Conservation (phyloP, 768 basidiomycete genomes). For the Naganishia vaughanmartiniae region DNA sequence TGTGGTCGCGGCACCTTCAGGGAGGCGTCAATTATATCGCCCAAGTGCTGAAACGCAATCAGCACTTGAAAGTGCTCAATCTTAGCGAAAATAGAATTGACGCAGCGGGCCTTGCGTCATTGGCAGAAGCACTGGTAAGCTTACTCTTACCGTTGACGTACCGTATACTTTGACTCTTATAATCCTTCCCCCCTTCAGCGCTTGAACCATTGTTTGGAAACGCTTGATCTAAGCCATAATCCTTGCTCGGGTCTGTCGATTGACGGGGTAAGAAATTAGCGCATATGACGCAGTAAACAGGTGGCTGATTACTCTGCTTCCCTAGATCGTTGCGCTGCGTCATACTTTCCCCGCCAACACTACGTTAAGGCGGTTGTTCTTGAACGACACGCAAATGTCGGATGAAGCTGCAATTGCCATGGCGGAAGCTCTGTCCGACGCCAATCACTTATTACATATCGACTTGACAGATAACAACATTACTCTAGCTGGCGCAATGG, state of each 20-base stretch:
- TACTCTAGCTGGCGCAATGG: constrained; percentile 89
- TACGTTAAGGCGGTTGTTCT: constrained; percentile 84
- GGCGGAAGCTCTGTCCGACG: constrained; percentile 93
- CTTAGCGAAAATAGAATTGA: constrained; percentile 93
- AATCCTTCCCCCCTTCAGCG: constrained; percentile 60
- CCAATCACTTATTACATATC: constrained; percentile 78
- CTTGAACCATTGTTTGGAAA: constrained; percentile 91
- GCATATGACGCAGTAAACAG: neutral
- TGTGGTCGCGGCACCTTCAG: constrained; percentile 42
- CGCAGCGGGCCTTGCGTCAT: constrained; percentile 67
- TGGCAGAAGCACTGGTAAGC: constrained; percentile 86
- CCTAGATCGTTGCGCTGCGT: constrained; percentile 64
- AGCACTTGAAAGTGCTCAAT: constrained; percentile 90
- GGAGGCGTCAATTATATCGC: constrained; percentile 83
- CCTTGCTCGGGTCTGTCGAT: constrained; percentile 84
- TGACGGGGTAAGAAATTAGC: constrained; percentile 70
- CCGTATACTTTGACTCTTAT: neutral
- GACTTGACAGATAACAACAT: constrained; percentile 80
- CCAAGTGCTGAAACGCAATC: constrained; percentile 92
- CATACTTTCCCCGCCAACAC: constrained; percentile 90
- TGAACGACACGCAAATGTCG: constrained; percentile 75
- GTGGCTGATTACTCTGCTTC: neutral
- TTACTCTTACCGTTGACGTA: neutral
- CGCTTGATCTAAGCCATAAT: constrained; percentile 86
- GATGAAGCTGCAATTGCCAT: constrained; percentile 87